phyloP scores from a whole-genome alignment of 2,329 filamentous ascomycete genomes.

The Colletotrichum lindemuthianum region DNA sequence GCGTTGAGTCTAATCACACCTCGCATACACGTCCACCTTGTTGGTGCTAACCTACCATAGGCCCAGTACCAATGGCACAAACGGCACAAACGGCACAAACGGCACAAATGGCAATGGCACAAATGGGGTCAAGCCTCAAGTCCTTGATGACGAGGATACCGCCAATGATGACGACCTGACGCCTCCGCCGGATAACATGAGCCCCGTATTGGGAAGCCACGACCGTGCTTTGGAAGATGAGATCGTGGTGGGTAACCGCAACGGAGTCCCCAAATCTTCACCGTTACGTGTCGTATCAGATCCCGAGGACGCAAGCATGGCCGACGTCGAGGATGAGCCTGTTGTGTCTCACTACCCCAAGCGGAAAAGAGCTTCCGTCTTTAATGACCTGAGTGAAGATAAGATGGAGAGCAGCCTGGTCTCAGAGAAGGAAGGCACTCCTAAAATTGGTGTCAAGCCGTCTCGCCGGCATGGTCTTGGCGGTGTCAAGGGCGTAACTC shows the following conservation, averaged over 20 bases:
- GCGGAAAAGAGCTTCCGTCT: slow-evolving; percentile 60
- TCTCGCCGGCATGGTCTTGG: slow-evolving; percentile 37
- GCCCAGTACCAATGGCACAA: too few species aligned
- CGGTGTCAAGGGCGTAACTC: slow-evolving; percentile 57
- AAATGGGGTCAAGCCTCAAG: slow-evolving; percentile 37
- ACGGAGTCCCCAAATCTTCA: slow-evolving; percentile 49
- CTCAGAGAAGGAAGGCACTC: slow-evolving; percentile 42
- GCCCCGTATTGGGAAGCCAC: slow-evolving; percentile 52
- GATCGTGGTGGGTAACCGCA: slow-evolving; percentile 60
- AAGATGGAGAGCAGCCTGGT: slow-evolving; percentile 52
- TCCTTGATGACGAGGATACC: slow-evolving; percentile 47
- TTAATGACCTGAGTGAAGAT: slow-evolving; percentile 60
- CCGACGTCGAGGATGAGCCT: slow-evolving; percentile 51
- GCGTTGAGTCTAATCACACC: neutral
- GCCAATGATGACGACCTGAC: slow-evolving; percentile 56
- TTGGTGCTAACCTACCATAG: too few species aligned
- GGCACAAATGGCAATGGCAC: slow-evolving; percentile 26
- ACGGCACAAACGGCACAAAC: too few species aligned
- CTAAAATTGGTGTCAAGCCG: slow-evolving; percentile 26
- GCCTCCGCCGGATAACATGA: slow-evolving; percentile 52
- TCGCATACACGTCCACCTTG: too few species aligned
- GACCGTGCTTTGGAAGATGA: slow-evolving; percentile 59
- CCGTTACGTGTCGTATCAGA: slow-evolving; percentile 47
- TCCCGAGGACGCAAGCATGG: slow-evolving; percentile 56
- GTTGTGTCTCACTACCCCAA: slow-evolving; percentile 60